Conservation (phyloP, 306 rosid species). For the Gleditsia sinensis region DNA sequence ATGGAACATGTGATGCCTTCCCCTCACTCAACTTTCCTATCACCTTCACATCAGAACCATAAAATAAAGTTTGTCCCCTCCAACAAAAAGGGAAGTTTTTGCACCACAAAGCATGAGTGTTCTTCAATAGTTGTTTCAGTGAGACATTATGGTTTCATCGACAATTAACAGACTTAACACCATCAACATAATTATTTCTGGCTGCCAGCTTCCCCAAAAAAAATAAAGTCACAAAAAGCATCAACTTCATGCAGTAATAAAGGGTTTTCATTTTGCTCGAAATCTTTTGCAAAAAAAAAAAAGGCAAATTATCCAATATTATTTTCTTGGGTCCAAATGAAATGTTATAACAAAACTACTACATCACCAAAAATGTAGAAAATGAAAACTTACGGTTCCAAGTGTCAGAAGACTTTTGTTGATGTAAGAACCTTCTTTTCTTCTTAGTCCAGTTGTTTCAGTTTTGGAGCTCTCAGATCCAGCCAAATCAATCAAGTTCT, state of each 20-base stretch:
- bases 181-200: background rate
- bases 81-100: background rate
- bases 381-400: slow-evolving; percentile 81
- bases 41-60: slow-evolving; percentile 74
- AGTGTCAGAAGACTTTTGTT: slow-evolving; percentile 98
- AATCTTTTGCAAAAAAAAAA: slow-evolving; percentile 22
- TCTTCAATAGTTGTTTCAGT: background rate
- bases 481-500: slow-evolving; percentile 98
- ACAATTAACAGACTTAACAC: slow-evolving; percentile 24
- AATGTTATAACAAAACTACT: slow-evolving; percentile 17
- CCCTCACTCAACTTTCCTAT: slow-evolving; percentile 98
- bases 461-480: slow-evolving; percentile 99
- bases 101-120: background rate
- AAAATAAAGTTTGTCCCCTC: slow-evolving; percentile 13
- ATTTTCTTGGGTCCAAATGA: background rate
- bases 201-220: slow-evolving; percentile 15
- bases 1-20: slow-evolving; percentile 98
- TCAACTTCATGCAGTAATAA: slow-evolving; percentile 2
- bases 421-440: slow-evolving; percentile 99
- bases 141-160: background rate
- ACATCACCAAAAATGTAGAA: slow-evolving; percentile 12
- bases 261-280: too few species aligned
- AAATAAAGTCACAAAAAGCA: background rate
- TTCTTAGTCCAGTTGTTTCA: slow-evolving; percentile 94
- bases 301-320: background rate